A percentile compares a stretch with the other conserved stretches of the same genome.
phyloP scores from a whole-genome alignment of 2,329 filamentous ascomycete species.

The Penicillium sp. region DNA sequence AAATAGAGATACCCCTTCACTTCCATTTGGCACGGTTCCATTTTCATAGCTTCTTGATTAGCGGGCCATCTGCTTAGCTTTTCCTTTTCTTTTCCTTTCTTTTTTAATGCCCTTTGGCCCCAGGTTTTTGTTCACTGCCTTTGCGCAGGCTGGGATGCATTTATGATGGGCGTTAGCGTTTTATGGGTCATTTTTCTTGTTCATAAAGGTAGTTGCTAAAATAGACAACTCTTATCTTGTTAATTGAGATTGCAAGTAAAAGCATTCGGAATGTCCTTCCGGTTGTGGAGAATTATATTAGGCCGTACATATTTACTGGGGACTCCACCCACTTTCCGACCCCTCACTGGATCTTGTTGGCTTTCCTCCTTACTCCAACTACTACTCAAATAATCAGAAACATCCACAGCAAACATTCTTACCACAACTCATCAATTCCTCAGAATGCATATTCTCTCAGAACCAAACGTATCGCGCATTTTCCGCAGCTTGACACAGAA shows the following conservation, averaged over 20 bases:
- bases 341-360: neutral
- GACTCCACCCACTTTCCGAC: neutral
- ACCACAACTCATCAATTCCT: neutral
- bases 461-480: conserved; percentile 34
- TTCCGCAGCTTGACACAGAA: conserved; percentile 32
- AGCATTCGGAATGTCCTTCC: neutral
- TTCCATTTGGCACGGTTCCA: neutral
- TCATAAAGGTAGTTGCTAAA: conserved; percentile 23
- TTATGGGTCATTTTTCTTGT: conserved; percentile 9
- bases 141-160: conserved; percentile 25
- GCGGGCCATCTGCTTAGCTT: neutral
- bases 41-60: neutral
- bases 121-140: conserved; percentile 19
- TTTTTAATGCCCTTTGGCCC: conserved; percentile 2
- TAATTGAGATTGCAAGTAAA: neutral
- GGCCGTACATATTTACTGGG: neutral
- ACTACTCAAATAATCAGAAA: neutral
- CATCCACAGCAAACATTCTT: neutral
- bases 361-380: neutral
- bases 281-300: neutral
- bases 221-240: neutral
- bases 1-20: conserved; percentile 1
- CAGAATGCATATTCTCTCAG: conserved; percentile 38
- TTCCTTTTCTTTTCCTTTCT: neutral
- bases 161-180: conserved; percentile 27